A percentile compares a stretch with the other conserved stretches of the same genome.
phyloP scores from a whole-genome alignment of 768 basidiomycete genomes.

The Mycena rebaudengoi region DNA sequence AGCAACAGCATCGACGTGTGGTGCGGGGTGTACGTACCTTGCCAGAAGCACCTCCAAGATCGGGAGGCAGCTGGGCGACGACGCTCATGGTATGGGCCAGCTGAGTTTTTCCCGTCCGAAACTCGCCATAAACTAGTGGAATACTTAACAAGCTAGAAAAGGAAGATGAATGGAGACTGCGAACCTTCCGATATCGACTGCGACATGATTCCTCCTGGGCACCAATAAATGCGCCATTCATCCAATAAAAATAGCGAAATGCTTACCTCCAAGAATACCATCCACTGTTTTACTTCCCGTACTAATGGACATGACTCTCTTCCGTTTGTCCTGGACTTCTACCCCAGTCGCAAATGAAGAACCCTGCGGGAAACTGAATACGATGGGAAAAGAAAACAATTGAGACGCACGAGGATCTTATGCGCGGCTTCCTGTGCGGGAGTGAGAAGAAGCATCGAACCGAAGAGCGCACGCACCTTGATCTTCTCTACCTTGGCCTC shows the following conservation, averaged over 20 bases:
- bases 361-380: constrained; percentile 57
- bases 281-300: constrained; percentile 96
- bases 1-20: not conserved
- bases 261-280: constrained; percentile 85
- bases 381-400: not conserved
- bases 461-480: constrained; percentile 57
- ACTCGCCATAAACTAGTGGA: constrained; percentile 90
- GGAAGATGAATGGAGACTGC: not conserved
- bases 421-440: constrained; percentile 83
- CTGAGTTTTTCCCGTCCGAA: constrained; percentile 95
- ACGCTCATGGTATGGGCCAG: constrained; percentile 96
- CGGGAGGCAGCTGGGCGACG: constrained; percentile 85
- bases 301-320: constrained; percentile 82
- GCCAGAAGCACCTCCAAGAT: constrained; percentile 90
- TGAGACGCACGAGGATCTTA: constrained; percentile 73
- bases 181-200: constrained; percentile 93
- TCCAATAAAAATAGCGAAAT: constrained; percentile 18
- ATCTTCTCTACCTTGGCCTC: constrained; percentile 99
- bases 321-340: constrained; percentile 88
- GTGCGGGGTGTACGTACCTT: constrained; percentile 47
- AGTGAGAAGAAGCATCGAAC: not conserved
- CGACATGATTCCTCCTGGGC: constrained; percentile 84
- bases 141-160: constrained; percentile 1
- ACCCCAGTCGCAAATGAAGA: constrained; percentile 92
- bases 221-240: not conserved